Percentiles rank a stretch among this genome's conserved stretches.
phyloP scores from a whole-genome alignment of 2,329 filamentous ascomycete genomes.

The Penicillium sp. region DNA sequence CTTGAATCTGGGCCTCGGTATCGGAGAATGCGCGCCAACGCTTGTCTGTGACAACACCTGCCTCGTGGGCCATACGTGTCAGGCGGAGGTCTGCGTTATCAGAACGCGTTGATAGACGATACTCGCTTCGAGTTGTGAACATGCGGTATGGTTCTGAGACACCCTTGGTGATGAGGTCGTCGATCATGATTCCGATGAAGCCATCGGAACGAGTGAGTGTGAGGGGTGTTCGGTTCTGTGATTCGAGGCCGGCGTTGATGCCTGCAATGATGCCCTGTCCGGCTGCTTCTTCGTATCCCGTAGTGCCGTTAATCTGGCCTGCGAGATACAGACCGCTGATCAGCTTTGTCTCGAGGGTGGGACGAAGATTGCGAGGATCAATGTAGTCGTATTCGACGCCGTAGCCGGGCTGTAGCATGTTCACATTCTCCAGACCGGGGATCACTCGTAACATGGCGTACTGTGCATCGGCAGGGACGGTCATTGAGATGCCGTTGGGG shows the following conservation, averaged over 20 bases:
- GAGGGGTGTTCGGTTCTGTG: slow-evolving; percentile 66
- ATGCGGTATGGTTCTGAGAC: slow-evolving; percentile 97
- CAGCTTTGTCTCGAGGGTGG: slow-evolving; percentile 91
- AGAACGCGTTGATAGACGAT: slow-evolving; percentile 85
- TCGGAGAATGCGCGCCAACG: slow-evolving; percentile 74
- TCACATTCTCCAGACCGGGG: slow-evolving; percentile 81
- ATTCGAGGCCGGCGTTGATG: slow-evolving; percentile 86
- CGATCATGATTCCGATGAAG: slow-evolving; percentile 98
- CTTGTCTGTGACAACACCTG: slow-evolving; percentile 74
- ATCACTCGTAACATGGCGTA: slow-evolving; percentile 83
- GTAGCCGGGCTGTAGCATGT: slow-evolving; percentile 93
- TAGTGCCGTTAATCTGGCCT: slow-evolving; percentile 97
- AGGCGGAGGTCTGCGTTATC: slow-evolving; percentile 93
- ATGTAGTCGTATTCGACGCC: slow-evolving; percentile 99
- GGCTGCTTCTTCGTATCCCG: slow-evolving; percentile 95
- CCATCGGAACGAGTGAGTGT: slow-evolving; percentile 79
- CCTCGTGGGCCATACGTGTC: slow-evolving; percentile 73
- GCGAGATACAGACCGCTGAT: slow-evolving; percentile 88
- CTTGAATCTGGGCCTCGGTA: slow-evolving; percentile 67
- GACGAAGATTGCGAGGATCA: slow-evolving; percentile 81
- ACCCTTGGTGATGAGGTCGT: slow-evolving; percentile 94
- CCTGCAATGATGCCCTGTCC: slow-evolving; percentile 91
- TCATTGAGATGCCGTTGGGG: slow-evolving; percentile 97
- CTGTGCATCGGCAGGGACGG: slow-evolving; percentile 85
- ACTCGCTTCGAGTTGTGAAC: slow-evolving; percentile 96